phyloP scores from a whole-genome alignment of 129 eudicot species.

The Erigeron canadensis region DNA sequence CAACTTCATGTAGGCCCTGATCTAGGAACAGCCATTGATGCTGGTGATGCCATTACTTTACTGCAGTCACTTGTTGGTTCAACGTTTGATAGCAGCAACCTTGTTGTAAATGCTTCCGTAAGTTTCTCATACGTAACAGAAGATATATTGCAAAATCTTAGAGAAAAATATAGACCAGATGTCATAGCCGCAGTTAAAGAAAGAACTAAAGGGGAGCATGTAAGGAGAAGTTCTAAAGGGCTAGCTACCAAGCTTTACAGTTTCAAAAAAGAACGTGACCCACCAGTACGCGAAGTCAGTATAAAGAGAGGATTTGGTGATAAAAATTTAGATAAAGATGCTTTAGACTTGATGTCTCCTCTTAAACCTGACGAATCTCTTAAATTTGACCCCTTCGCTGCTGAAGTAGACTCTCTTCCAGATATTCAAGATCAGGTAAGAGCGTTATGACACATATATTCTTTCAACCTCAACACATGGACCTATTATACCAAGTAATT shows the following conservation, averaged over 20 bases:
- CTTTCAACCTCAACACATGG: too few relatives aligned
- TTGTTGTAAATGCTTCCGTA: slow-evolving; percentile 93
- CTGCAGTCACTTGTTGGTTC: slow-evolving; percentile 85
- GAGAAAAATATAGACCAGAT: slow-evolving; percentile 80
- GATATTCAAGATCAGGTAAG: slow-evolving; percentile 88
- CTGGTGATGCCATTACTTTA: slow-evolving; percentile 87
- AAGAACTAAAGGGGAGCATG: slow-evolving; percentile 53
- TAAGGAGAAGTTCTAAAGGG: slow-evolving; percentile 64
- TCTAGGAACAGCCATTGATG: slow-evolving; percentile 75
- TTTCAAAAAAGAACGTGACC: slow-evolving; percentile 66
- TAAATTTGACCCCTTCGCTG: slow-evolving; percentile 37
- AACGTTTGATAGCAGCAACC: slow-evolving; percentile 94
- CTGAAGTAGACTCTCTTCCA: slow-evolving; percentile 61
- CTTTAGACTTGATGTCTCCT: slow-evolving; percentile 30
- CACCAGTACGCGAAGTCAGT: slow-evolving; percentile 46
- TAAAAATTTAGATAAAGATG: slow-evolving; percentile 23
- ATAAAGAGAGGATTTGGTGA: slow-evolving; percentile 36
- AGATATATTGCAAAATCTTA: slow-evolving; percentile 55
- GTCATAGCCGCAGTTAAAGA: slow-evolving; percentile 66
- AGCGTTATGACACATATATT: neutral
- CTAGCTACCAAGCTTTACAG: slow-evolving; percentile 87
- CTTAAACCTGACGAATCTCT: slow-evolving; percentile 53
- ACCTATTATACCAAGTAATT: too few relatives aligned
- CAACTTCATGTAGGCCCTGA: slow-evolving; percentile 68
- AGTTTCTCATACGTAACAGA: slow-evolving; percentile 74